Evolutionary conservation across 768 basidiomycete genomes (phyloP), one percentile per base, ranked within the genome.

Genomic region (Epithele typhae): DNA sequence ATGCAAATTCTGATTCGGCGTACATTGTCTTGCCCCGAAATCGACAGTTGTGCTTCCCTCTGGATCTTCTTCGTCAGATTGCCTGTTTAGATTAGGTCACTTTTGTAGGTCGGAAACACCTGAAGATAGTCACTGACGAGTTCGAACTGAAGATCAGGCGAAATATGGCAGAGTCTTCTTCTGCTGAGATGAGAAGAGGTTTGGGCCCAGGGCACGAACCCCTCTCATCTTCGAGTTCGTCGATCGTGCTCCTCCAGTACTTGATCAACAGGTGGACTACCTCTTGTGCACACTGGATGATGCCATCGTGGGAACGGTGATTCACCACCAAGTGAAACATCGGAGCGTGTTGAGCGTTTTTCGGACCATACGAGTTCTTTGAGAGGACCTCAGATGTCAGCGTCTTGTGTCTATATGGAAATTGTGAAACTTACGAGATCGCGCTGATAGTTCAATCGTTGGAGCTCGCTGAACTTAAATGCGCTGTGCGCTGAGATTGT

Each of bases 401-500:
- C n/a, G n/a, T n/a, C n/a, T n/a, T n/a, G n/a, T n/a, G n/a, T n/a
- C n/a, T n/a, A n/a, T n/a, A n/a, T n/a, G n/a, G n/a, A n/a, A n/a
- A n/a, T n/a, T n/a, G n/a, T n/a, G n/a, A n/a, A n/a, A n/a, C n/a
- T n/a, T n/a, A n/a, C n/a, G n/a, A n/a, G n/a, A n/a, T n/a, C n/a
- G n/a, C n/a, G n/a, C 74, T 77, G 23, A 85, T 52, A 52, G n/a
- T n/a, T n/a, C n/a, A 84, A 85, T 1, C 85, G 76, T 58, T 81
- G 87, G 41, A 89, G 58, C 35, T 87, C 83, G 44, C 82, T 68
- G 58, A 89, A 89, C 9, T 79, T 67, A 53, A 89, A 89, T 0
- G 82, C 74, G 51, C 82, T 84, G 2, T 85, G 86, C 0, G 76
- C 74, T 0, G 83, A 79, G 32, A 89, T 88, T 0, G 86, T 84